Evolutionary conservation across 108 stramenopile species (phyloP).

Genomic region (Fragilaria crotonensis): DNA sequence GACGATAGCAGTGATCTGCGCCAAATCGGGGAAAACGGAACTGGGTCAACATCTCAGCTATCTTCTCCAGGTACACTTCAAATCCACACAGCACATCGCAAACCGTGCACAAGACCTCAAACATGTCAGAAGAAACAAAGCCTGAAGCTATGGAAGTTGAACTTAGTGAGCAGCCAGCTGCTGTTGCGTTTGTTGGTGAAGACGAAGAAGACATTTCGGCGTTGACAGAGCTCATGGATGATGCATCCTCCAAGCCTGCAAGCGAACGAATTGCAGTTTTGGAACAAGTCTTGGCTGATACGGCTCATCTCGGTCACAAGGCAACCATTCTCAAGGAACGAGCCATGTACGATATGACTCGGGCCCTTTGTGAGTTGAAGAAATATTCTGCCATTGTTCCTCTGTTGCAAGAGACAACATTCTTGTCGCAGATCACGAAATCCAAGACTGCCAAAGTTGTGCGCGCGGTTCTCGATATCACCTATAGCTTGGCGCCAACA

Average conservation of each 20-base stretch:
- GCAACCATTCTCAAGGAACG: constrained; percentile 85
- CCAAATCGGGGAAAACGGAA: too few species aligned
- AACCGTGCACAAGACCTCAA: too few species aligned
- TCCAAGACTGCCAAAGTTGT: constrained; percentile 98
- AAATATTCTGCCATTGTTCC: constrained; percentile 75
- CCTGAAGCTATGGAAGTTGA: constrained; percentile 18
- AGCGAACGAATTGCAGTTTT: constrained; percentile 42
- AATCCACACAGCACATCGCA: too few species aligned
- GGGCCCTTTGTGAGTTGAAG: constrained; percentile 63
- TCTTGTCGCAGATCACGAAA: constrained; percentile 90
- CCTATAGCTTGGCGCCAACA: constrained; percentile 77
- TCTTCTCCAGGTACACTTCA: too few species aligned
- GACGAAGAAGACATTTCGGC: constrained; percentile 57
- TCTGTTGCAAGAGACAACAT: constrained; percentile 69
- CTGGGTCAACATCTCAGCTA: too few species aligned
- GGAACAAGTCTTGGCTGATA: constrained; percentile 45
- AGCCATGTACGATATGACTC: constrained; percentile 85
- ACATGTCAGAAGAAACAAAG: background rate
- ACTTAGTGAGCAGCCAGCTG: background rate
- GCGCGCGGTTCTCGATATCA: constrained; percentile 92
- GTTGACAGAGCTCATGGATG: constrained; percentile 36
- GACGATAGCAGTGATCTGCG: too few species aligned
- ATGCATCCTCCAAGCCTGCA: constrained; percentile 25
- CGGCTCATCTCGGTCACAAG: constrained; percentile 52
- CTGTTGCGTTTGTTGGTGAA: constrained; percentile 19